These are phyloP conservation scores for Candida michaelii DNA, from an alignment of 805 yeast species.

Conservation along the genomic window DNA sequence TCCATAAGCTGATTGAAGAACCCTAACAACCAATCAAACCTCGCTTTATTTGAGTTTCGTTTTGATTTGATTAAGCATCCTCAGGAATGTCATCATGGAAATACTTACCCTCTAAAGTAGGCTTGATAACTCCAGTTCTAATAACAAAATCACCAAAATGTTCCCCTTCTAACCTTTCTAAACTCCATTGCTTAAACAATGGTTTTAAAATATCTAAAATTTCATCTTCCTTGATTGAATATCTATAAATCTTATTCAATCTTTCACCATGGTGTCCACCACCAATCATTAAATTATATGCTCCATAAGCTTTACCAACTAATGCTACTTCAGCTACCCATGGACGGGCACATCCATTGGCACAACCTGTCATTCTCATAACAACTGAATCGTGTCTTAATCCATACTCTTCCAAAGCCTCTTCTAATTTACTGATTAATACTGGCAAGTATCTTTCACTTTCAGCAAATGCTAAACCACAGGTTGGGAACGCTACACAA, in stretches of 20 bases:
- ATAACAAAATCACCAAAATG: slow-evolving; percentile 93
- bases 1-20: too few species aligned
- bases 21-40: too few species aligned
- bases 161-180: slow-evolving; percentile 87
- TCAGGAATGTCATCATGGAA: slow-evolving; percentile 94
- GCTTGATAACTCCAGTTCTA: slow-evolving; percentile 83
- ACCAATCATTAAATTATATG: slow-evolving; percentile 91
- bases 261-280: slow-evolving; percentile 96
- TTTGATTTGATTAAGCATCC: too few species aligned
- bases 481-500: slow-evolving; percentile 97
- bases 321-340: slow-evolving; percentile 96
- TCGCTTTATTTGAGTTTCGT: too few species aligned
- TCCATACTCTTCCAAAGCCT: slow-evolving; percentile 86
- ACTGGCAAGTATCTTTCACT: slow-evolving; percentile 90
- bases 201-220: slow-evolving; percentile 76
- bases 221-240: slow-evolving; percentile 89
- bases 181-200: slow-evolving; percentile 89
- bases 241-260: slow-evolving; percentile 82
- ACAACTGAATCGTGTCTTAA: slow-evolving; percentile 91
- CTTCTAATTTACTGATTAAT: slow-evolving; percentile 77
- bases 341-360: slow-evolving; percentile 98
- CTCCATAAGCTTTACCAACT: slow-evolving; percentile 92
- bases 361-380: slow-evolving; percentile 99
- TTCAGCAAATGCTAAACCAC: slow-evolving; percentile 99
- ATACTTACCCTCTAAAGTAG: slow-evolving; percentile 85